Evolutionary conservation across 768 basidiomycete genomes (phyloP).

Genomic region (Pleurotus platypus): DNA sequence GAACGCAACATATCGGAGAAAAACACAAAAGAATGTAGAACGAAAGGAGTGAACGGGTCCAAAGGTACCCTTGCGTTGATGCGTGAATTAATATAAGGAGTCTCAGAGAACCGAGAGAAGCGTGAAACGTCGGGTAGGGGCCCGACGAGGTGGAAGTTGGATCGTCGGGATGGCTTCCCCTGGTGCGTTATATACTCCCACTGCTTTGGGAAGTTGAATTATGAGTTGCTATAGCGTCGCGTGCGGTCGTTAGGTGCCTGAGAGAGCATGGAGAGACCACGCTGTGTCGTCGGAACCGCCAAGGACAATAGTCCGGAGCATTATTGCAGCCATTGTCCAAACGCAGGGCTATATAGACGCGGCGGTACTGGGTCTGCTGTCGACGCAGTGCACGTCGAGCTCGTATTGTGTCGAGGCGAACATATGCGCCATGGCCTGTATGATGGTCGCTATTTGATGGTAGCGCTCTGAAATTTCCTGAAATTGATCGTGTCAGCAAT

Average conservation of each 20-base stretch:
- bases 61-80: slow-evolving; percentile 14
- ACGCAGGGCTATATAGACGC: too few species aligned
- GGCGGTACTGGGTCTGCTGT: too few species aligned
- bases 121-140: neutral
- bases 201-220: neutral
- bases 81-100: slow-evolving; percentile 7
- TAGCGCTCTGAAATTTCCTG: neutral
- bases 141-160: neutral
- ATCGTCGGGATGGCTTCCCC: neutral
- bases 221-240: slow-evolving; percentile 6
- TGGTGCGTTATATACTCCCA: slow-evolving; percentile 3
- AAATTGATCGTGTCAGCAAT: neutral
- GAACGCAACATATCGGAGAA: slow-evolving; percentile 17
- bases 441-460: neutral
- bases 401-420: too few species aligned
- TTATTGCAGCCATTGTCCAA: neutral
- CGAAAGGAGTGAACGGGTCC: slow-evolving; percentile 20
- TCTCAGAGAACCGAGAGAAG: slow-evolving; percentile 9
- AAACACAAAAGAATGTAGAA: slow-evolving; percentile 15
- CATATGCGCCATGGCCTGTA: too few species aligned
- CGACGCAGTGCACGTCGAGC: too few species aligned
- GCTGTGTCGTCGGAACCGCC: neutral
- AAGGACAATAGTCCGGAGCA: neutral
- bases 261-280: neutral
- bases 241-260: neutral